Conservation (phyloP, 768 basidiomycete genomes). For the Boletus fagicola region DNA sequence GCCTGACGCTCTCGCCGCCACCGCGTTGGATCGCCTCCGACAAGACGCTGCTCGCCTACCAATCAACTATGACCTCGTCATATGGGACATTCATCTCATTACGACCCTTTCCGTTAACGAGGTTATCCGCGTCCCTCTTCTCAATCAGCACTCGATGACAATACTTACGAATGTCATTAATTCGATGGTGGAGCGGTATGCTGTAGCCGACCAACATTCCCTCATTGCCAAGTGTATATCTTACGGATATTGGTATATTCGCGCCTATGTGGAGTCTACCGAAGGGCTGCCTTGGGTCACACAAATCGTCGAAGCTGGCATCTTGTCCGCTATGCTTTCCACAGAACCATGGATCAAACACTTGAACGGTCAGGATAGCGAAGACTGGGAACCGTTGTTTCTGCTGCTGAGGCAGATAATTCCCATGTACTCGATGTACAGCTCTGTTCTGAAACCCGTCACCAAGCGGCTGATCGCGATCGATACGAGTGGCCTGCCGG, state of each 20-base stretch:
- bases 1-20: constrained; percentile 16
- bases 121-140: constrained; percentile 22
- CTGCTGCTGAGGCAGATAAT: constrained; percentile 24
- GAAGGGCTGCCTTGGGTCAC: constrained; percentile 28
- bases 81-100: constrained; percentile 32
- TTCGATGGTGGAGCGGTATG: constrained; percentile 11
- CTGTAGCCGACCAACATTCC: neutral
- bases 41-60: constrained; percentile 22
- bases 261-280: constrained; percentile 25
- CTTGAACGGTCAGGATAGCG: constrained; percentile 16
- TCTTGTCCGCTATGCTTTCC: constrained; percentile 27
- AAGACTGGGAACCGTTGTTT: constrained; percentile 32
- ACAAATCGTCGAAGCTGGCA: constrained; percentile 25
- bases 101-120: constrained; percentile 27
- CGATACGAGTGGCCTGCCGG: constrained; percentile 9
- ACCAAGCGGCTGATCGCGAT: constrained; percentile 16
- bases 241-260: constrained; percentile 32
- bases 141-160: constrained; percentile 23
- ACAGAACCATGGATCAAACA: constrained; percentile 28
- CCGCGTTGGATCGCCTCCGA: constrained; percentile 26
- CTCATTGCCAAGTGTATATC: constrained; percentile 29
- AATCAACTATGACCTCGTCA: constrained; percentile 26
- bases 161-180: constrained; percentile 18
- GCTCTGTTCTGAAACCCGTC: constrained; percentile 18
- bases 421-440: constrained; percentile 29